Conservation (phyloP, 1,139 yeast species). For the Hansenula sp. region DNA sequence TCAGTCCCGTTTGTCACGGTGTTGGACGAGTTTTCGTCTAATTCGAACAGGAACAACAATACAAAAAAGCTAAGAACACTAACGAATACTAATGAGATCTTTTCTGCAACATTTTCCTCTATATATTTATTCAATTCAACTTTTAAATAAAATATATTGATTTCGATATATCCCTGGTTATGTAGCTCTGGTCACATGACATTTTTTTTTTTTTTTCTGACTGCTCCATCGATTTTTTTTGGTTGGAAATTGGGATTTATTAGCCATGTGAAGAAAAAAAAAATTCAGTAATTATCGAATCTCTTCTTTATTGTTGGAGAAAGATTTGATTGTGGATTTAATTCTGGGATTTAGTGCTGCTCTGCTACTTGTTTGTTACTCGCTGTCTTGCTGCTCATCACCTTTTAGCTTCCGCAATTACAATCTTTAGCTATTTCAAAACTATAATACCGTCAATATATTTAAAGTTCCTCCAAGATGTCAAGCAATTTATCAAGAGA, state of each 20-base stretch:
- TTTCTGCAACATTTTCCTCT: background rate
- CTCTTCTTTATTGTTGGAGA: too few relatives aligned
- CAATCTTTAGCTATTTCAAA: too few relatives aligned
- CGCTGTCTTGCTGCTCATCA: too few relatives aligned
- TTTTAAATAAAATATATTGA: too few relatives aligned
- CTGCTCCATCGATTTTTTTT: background rate
- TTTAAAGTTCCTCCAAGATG: constrained; percentile 4
- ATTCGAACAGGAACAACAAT: background rate
- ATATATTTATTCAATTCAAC: too few relatives aligned
- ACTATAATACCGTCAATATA: too few relatives aligned
- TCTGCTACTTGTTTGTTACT: too few relatives aligned
- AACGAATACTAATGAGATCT: too few relatives aligned
- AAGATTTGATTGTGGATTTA: too few relatives aligned
- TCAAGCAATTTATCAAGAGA: constrained; percentile 11
- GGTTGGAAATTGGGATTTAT: background rate
- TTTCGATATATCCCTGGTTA: too few relatives aligned
- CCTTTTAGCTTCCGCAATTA: too few relatives aligned
- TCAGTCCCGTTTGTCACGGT: constrained; percentile 10
- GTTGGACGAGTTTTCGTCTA: constrained; percentile 11
- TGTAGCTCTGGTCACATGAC: background rate
- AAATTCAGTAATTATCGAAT: background rate
- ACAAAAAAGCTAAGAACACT: background rate
- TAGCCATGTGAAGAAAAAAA: background rate
- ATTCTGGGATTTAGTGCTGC: too few relatives aligned
- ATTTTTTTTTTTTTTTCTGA: background rate